phyloP scores from a whole-genome alignment of 73 alveolate genomes.

The Stentor roeselii region DNA sequence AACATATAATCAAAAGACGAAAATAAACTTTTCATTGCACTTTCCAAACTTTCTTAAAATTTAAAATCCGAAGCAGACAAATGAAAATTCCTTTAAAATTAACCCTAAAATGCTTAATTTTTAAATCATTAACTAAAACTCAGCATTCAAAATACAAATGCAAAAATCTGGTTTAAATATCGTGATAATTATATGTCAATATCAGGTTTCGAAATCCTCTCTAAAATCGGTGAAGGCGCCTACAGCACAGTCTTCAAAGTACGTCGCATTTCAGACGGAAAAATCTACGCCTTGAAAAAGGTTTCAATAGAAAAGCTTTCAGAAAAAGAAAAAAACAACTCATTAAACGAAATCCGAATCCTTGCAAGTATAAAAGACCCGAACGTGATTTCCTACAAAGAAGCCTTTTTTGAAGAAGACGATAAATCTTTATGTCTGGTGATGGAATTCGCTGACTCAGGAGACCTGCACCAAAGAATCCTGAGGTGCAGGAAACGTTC shows the following conservation, averaged over 20 bases:
- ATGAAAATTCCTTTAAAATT: too few species aligned
- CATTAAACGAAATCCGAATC: constrained; percentile 79
- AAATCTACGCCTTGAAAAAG: constrained; percentile 74
- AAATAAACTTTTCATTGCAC: too few species aligned
- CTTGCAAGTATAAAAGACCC: constrained; percentile 72
- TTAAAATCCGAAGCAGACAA: too few species aligned
- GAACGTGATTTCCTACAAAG: too few species aligned
- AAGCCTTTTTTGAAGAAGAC: too few species aligned
- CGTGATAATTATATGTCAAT: too few species aligned
- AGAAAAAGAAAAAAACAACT: constrained; percentile 71
- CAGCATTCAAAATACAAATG: too few species aligned
- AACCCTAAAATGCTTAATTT: too few species aligned
- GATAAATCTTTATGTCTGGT: constrained; percentile 51
- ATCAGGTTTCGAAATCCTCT: constrained; percentile 4
- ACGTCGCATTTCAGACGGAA: constrained; percentile 60
- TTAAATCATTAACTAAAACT: too few species aligned
- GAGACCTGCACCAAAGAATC: constrained; percentile 47
- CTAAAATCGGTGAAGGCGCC: constrained; percentile 74
- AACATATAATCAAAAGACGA: too few species aligned
- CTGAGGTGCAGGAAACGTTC: constrained; percentile 31
- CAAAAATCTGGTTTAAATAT: too few species aligned
- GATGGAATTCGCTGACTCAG: constrained; percentile 58
- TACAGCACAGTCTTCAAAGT: constrained; percentile 75
- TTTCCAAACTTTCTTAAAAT: too few species aligned
- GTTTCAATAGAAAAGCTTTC: constrained; percentile 71